A percentile compares a stretch with the other conserved stretches of the same genome.
These are phyloP conservation scores for Fraxinus anomala DNA, from an alignment of 257 asterid species.

Conservation along the genomic window DNA sequence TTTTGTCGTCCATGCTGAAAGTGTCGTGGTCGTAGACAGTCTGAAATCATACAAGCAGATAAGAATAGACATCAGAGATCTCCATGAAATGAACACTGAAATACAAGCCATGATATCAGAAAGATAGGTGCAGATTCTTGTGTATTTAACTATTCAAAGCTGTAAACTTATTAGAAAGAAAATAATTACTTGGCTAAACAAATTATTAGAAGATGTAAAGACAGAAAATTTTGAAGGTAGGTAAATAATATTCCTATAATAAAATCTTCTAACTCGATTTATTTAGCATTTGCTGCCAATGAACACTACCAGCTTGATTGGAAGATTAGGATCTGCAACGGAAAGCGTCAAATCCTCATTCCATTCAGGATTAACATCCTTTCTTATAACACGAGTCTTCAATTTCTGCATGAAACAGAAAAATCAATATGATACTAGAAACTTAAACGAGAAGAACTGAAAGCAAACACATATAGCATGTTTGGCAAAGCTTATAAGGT, in stretches of 20 bases:
- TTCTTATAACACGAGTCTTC: slow-evolving; percentile 29
- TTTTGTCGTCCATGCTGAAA: slow-evolving; percentile 51
- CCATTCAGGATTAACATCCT: slow-evolving; percentile 35
- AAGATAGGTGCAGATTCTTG: background rate
- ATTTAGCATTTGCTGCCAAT: background rate
- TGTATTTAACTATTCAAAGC: too few species aligned
- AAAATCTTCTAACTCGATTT: background rate
- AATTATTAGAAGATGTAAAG: background rate
- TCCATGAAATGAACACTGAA: background rate
- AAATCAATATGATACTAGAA: background rate
- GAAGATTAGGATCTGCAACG: slow-evolving; percentile 24
- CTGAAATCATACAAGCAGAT: slow-evolving; percentile 29
- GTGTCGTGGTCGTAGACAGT: slow-evolving; percentile 51
- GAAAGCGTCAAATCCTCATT: slow-evolving; percentile 34
- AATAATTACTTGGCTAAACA: background rate
- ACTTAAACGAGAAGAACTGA: background rate
- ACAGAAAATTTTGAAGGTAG: background rate
- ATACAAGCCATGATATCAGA: background rate
- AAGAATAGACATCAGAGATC: background rate
- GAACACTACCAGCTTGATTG: slow-evolving; percentile 32
- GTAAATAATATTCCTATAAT: background rate
- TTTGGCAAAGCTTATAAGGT: background rate
- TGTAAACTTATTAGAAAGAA: background rate
- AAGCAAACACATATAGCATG: background rate
- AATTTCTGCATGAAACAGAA: slow-evolving; percentile 15